phyloP scores from a whole-genome alignment of 139 green algal genomes.

The Tetraselmis chui region DNA sequence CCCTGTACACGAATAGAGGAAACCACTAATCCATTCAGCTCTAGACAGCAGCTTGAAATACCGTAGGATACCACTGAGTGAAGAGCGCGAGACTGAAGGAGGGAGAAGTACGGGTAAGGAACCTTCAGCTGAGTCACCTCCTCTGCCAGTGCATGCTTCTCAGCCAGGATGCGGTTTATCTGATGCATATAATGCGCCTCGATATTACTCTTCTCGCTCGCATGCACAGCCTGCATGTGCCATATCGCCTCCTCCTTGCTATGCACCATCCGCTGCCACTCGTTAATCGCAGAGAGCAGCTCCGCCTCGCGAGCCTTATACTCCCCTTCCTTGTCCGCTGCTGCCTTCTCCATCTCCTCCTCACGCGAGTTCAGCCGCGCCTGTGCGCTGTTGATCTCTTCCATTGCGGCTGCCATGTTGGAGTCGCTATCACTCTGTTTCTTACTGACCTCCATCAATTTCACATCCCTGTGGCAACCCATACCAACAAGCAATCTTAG shows the following conservation, averaged over 20 bases:
- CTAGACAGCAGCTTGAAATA: too few species aligned
- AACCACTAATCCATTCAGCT: too few species aligned
- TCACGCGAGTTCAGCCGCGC: background rate
- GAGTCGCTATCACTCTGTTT: background rate
- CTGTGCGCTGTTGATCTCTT: background rate
- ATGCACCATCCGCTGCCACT: background rate
- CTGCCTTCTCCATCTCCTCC: background rate
- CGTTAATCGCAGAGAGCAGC: background rate
- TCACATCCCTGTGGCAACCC: background rate
- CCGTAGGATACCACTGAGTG: too few species aligned
- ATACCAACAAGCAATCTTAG: background rate
- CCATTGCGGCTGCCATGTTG: background rate
- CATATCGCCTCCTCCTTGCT: background rate
- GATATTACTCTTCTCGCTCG: background rate
- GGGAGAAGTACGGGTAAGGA: too few species aligned
- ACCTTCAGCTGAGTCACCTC: background rate
- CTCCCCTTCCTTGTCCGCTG: background rate
- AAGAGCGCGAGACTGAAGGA: too few species aligned
- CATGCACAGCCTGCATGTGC: background rate
- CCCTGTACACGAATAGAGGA: too few species aligned
- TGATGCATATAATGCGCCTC: background rate
- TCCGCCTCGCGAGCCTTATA: background rate
- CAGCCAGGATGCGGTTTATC: background rate
- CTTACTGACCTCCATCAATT: background rate
- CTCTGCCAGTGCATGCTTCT: background rate